Base-by-base conservation (phyloP, 1,139 yeast genomes). In the Yamadazyma kanchanaburiensis region DNA sequence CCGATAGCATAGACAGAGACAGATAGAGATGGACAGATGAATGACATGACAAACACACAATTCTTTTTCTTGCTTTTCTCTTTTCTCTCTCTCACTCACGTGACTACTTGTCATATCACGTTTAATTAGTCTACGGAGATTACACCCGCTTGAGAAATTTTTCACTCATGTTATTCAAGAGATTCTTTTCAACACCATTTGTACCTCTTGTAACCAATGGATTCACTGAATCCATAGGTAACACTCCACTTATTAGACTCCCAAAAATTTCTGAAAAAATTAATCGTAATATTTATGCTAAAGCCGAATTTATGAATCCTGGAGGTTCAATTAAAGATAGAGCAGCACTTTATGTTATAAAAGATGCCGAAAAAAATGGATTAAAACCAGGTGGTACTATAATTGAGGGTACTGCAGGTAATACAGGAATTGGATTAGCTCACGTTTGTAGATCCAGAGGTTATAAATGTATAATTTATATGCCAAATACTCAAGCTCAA, bases 321-420 rank as follows among this genome's bases (percentile, higher is more conserved):
- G 96, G 96, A 28, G 96, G 96, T 1, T 82, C 94, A 5, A 88
- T 88, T 38, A 87, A 87, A 53, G 96, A 87, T 54, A 71, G 96
- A 36, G 96, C 96, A 6, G 96, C 96, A 0, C 63, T 83, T 28
- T 86, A 66, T 48, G 70, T 88, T 34, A 66, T 87, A 35, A 71
- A 81, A 47, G 89, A 83, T 45, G 96, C 96, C 16, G 96, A 88
- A 53, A 55, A 59, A 26, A 68, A 67, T 38, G 95, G 95, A 1
- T 59, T 72, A 36, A 55, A 63, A 37, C 76, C 84, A 1, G 94
- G 89, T 4, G 88, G 86, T 20, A 67, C 74, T 5, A 50, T 68
- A 12, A 66, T 68, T 11, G 74, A 68, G 45, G 74, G 74, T 5
- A 68, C 74, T 6, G 74, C 74, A 1, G 74, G 74, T 30, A 87